Conservation (phyloP, 106 monocot genomes). For the Acanthochlamys bracteata region DNA sequence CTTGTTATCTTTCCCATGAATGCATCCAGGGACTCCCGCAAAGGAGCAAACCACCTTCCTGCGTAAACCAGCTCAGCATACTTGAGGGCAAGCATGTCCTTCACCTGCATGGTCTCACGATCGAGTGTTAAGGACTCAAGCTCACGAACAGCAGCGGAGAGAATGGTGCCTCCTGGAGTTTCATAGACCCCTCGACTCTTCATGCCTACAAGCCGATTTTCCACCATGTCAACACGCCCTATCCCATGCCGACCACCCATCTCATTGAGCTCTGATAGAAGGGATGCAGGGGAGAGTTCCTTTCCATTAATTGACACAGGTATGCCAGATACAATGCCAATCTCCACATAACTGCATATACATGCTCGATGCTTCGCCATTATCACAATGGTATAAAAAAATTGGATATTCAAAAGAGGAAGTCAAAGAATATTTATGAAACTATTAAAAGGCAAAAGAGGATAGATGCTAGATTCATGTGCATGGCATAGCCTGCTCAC, state of each 20-base stretch:
- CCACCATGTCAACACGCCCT: conserved; percentile 92
- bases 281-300: conserved; percentile 66
- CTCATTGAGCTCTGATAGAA: conserved; percentile 60
- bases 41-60: conserved; percentile 87
- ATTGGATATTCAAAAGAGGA: no score
- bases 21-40: conserved; percentile 63
- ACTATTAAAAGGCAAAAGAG: no score
- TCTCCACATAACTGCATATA: conserved; percentile 59
- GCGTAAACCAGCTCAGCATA: conserved; percentile 93
- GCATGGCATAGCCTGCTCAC: no score
- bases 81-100: conserved; percentile 69
- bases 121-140: conserved; percentile 87
- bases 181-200: conserved; percentile 95
- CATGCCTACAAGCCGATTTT: conserved; percentile 94
- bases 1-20: conserved; percentile 77
- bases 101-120: conserved; percentile 63
- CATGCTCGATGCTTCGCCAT: background rate
- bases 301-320: conserved; percentile 77
- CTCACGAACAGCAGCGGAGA: conserved; percentile 56
- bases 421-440: no score
- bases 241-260: conserved; percentile 79
- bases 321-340: conserved; percentile 58
- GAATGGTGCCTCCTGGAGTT: conserved; percentile 92
- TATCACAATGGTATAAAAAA: background rate
- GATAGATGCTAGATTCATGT: no score